Percentiles rank a stretch among this genome's conserved stretches.
Conservation (phyloP, 768 basidiomycete species). For the Amanita inopinata region DNA sequence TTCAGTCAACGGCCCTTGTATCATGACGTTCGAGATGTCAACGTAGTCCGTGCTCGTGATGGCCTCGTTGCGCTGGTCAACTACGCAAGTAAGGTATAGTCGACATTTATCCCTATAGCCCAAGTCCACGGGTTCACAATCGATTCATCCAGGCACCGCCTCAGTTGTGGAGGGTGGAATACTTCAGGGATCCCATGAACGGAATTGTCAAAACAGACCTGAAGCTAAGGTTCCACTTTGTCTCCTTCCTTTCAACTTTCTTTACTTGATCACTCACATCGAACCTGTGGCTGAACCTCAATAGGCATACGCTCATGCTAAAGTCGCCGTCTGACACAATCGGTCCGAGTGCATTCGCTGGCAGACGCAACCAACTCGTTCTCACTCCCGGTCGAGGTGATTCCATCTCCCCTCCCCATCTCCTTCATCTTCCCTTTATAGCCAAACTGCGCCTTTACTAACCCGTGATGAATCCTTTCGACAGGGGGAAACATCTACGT, state of each 20-base stretch:
- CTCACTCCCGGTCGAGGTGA: constrained; percentile 68
- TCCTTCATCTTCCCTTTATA: not conserved
- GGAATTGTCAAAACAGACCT: too few species aligned
- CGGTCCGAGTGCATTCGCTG: constrained; percentile 77
- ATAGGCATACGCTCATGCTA: constrained; percentile 67
- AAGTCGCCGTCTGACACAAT: constrained; percentile 62
- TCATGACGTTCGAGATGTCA: constrained; percentile 65
- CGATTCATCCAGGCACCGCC: constrained; percentile 51
- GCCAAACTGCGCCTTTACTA: not conserved
- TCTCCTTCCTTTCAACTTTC: constrained; percentile 22
- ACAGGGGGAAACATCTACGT: constrained; percentile 76
- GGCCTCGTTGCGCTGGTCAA: constrained; percentile 61
- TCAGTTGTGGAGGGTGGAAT: constrained; percentile 71
- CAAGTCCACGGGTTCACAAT: not conserved
- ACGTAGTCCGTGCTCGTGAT: constrained; percentile 35
- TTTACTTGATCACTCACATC: too few species aligned
- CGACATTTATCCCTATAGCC: not conserved
- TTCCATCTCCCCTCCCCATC: constrained; percentile 6
- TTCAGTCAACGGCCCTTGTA: constrained; percentile 61
- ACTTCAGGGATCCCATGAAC: constrained; percentile 31
- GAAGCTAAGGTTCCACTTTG: constrained; percentile 29
- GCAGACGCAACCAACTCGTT: constrained; percentile 68
- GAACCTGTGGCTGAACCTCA: constrained; percentile 12
- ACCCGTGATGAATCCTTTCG: not conserved
- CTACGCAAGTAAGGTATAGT: constrained; percentile 58